Base-by-base conservation (phyloP, 129 eudicot genomes). In the Gnaphalium uliginosum region DNA sequence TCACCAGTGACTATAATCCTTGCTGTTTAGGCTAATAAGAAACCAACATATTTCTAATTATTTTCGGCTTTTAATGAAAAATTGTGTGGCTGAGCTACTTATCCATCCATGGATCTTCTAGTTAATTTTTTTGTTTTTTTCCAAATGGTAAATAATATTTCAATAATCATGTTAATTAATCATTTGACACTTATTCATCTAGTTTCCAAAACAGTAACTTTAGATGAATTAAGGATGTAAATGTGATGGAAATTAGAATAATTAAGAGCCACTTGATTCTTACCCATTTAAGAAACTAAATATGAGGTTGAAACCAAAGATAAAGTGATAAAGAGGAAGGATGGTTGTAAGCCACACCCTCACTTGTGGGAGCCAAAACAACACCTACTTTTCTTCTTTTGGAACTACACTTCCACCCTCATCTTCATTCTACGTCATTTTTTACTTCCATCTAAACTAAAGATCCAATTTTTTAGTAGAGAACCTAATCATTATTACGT, bases 281-380 rank as follows among this genome's bases (percentile, higher is more conserved):
- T 73, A 73, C 35, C 77, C 77, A 58, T 73, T 57, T 65, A 53
- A 76, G 71, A 43, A 63, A 48, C 29, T 46, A 65, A 69, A 77
- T 67, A 27, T 74, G 91, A 83, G 89, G 89, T 73, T 53, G 80
- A 69, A 83, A 78, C 30, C 74, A 67, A 75, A 79, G 92, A 88
- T 88, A 88, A 88, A 24, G 85, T 60, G 92, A 88, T 88, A 85
- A 79, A 73, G 24, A 60, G 39, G 37, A 24, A 73, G 77, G 10
- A 71, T 74, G 72, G 51, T 30, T 85, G n/a, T 73, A 72, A 82
- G 78, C 90, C 90, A 85, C 92, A 82, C 79, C 81, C 79, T 87
- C 64, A 43, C 74, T 29, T 69, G 78, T 69, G 85, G 80, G 76
- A 73, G 68, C 50, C 72, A 66, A 74, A 74, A 68, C 81, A 79